Conservation (phyloP, 768 basidiomycete species). For the Boletus sp. region DNA sequence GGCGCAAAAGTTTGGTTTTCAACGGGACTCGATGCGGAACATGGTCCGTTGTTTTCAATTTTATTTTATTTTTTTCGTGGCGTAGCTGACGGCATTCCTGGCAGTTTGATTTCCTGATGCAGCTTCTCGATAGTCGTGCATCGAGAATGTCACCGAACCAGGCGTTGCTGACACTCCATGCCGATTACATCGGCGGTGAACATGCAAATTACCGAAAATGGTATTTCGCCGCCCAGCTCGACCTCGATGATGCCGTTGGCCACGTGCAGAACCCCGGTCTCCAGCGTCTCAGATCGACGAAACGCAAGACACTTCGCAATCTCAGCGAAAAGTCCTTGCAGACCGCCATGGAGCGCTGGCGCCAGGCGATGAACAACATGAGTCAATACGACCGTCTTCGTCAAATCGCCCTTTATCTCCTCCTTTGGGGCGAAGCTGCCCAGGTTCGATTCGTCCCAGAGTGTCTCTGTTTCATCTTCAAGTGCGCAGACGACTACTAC, state of each 20-base stretch:
- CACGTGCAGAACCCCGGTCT: constrained; percentile 89
- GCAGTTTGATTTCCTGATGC: constrained; percentile 97
- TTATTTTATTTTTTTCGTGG: neutral
- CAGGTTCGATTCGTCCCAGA: constrained; percentile 97
- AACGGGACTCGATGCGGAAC: constrained; percentile 92
- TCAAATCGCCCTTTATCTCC: constrained; percentile 91
- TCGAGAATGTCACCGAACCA: constrained; percentile 97
- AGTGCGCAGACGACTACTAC: constrained; percentile 99
- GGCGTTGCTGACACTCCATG: constrained; percentile 92
- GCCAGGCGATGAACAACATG: constrained; percentile 99
- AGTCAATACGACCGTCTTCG: constrained; percentile 95
- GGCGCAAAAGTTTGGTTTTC: constrained; percentile 98
- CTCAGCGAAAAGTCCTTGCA: constrained; percentile 64
- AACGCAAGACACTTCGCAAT: constrained; percentile 55
- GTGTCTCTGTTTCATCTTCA: constrained; percentile 99
- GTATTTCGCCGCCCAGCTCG: constrained; percentile 99
- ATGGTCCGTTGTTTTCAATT: constrained; percentile 57
- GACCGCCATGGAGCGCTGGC: constrained; percentile 88
- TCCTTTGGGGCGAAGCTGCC: constrained; percentile 98
- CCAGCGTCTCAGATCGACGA: constrained; percentile 75
- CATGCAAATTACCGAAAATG: constrained; percentile 99
- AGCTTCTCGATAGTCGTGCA: constrained; percentile 92
- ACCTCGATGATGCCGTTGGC: constrained; percentile 96
- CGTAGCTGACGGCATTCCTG: constrained; percentile 8
- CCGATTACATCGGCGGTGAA: constrained; percentile 98